A percentile compares a stretch with the other conserved stretches of the same genome.
These are phyloP conservation scores for Macrophomina pseudophaseolina DNA, from an alignment of 2,329 filamentous ascomycete genomes.

Conservation along the genomic window DNA sequence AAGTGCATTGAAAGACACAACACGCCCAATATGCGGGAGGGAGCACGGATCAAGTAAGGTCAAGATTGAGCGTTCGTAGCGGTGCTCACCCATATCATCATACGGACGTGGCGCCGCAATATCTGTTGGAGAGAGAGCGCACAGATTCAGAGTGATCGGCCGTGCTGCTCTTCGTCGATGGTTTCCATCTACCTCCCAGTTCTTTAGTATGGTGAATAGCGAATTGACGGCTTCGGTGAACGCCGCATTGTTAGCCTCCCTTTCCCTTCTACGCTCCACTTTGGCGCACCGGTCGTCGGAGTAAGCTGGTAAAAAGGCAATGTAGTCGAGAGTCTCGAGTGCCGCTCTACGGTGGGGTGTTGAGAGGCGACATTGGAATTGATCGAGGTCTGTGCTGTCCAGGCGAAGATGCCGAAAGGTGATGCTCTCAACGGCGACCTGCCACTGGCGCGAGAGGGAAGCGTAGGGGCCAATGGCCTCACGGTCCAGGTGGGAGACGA, in stretches of 20 bases:
- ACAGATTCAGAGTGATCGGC: neutral
- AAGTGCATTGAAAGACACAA: neutral
- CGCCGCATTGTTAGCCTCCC: neutral
- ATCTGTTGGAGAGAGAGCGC: neutral
- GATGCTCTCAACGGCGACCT: conserved; percentile 2
- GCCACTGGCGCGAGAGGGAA: neutral
- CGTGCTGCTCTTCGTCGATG: neutral
- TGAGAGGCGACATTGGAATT: neutral
- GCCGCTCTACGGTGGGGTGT: neutral
- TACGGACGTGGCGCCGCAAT: neutral
- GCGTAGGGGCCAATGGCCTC: neutral
- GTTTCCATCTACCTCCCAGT: neutral
- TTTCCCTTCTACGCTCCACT: neutral
- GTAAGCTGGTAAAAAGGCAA: neutral
- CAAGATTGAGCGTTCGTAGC: conserved; percentile 1
- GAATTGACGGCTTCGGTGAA: neutral
- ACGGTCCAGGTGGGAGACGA: neutral
- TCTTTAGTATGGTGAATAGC: neutral
- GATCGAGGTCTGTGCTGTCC: neutral
- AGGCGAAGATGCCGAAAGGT: conserved; percentile 1
- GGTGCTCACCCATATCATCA: neutral
- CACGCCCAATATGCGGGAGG: neutral
- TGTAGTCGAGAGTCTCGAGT: neutral
- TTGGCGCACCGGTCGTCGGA: neutral
- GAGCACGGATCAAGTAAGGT: neutral